Evolutionary conservation across 1,284 basidiomycete genomes (phyloP).

Genomic region (Sutorius eximius): DNA sequence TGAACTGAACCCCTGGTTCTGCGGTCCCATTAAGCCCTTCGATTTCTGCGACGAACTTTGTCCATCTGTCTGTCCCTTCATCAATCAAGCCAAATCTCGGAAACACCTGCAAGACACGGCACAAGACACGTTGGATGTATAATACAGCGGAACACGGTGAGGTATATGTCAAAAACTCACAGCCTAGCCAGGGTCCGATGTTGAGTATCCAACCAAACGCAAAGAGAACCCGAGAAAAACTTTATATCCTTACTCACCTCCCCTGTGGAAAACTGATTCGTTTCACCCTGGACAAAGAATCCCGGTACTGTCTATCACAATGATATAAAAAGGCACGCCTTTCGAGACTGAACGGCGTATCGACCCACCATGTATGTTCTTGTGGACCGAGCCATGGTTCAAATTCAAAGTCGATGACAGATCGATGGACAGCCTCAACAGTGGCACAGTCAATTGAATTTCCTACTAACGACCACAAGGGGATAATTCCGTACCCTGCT

Average conservation of each 20-base stretch:
- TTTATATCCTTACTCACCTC: constrained; percentile 15
- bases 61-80: constrained; percentile 53
- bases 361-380: constrained; percentile 17
- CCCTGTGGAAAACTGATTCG: background rate
- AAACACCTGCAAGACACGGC: constrained; percentile 44
- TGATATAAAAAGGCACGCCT: background rate
- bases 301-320: constrained; percentile 18
- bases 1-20: constrained; percentile 46
- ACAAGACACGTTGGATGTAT: background rate
- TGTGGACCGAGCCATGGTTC: constrained; percentile 1
- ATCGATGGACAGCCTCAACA: too few relatives aligned
- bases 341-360: background rate
- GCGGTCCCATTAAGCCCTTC: constrained; percentile 46
- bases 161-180: constrained; percentile 12
- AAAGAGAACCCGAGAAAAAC: too few relatives aligned
- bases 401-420: background rate
- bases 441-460: too few relatives aligned
- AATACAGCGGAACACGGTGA: background rate
- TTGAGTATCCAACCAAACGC: background rate
- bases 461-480: too few relatives aligned
- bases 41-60: constrained; percentile 44
- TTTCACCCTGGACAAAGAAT: constrained; percentile 26
- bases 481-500: too few relatives aligned
- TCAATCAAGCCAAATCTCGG: constrained; percentile 64
- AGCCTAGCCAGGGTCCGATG: constrained; percentile 7